Percentiles rank a stretch among this genome's conserved stretches.
These are phyloP conservation scores for Xylariaceae sp. DNA, from an alignment of 2,329 filamentous ascomycete genomes.

Conservation along the genomic window DNA sequence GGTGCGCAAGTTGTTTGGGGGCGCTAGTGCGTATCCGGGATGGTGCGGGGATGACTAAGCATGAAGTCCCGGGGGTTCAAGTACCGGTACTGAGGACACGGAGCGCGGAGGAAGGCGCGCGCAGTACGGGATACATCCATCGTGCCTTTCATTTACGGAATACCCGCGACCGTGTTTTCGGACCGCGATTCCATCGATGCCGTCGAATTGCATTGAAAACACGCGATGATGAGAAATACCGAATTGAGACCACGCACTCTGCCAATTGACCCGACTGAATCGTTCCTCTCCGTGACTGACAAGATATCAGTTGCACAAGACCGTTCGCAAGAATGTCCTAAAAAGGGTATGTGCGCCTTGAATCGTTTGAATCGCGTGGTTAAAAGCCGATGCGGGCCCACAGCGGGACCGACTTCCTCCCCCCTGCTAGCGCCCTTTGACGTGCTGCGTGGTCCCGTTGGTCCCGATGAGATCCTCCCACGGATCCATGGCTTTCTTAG, in stretches of 20 bases:
- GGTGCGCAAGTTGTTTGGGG: not conserved
- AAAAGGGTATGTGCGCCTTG: slow-evolving; percentile 11
- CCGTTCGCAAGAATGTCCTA: slow-evolving; percentile 22
- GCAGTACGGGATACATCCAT: too few relatives aligned
- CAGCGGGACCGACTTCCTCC: not conserved
- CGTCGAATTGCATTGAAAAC: too few relatives aligned
- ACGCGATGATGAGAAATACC: too few relatives aligned
- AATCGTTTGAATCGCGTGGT: not conserved
- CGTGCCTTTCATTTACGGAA: too few relatives aligned
- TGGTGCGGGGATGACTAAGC: not conserved
- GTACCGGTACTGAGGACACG: not conserved
- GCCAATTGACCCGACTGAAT: too few relatives aligned
- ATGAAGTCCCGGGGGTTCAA: not conserved
- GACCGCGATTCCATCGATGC: too few relatives aligned
- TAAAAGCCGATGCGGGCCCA: not conserved
- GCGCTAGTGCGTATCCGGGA: too few relatives aligned
- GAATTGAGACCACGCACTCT: too few relatives aligned
- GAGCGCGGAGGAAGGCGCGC: too few relatives aligned
- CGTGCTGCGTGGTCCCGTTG: not conserved
- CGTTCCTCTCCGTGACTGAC: too few relatives aligned
- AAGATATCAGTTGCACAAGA: not conserved
- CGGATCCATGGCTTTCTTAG: not conserved
- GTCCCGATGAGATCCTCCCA: not conserved
- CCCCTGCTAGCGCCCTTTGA: slow-evolving; percentile 1
- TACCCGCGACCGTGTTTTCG: too few relatives aligned